Evolutionary conservation across 148 eudicot genomes (phyloP), one percentile per base, ranked within the genome.

Genomic region (Rheum nobile): DNA sequence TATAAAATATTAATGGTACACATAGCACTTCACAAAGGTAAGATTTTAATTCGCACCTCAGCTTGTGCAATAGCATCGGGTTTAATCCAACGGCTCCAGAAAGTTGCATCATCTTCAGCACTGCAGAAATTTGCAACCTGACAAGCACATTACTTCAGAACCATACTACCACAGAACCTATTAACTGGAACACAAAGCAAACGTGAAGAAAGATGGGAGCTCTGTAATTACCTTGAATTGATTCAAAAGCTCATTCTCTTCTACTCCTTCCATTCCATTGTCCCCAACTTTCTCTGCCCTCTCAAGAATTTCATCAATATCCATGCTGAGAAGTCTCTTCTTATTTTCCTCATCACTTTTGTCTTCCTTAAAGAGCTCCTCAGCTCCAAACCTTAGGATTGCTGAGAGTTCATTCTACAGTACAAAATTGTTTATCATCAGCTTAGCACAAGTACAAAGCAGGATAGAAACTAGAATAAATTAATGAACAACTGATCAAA

Each of bases 51-150:
- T 41, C 76, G 42, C 80, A 96, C 99, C 80, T 96, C 99, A 71
- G 97, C 99, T 61, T 96, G 96, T 34, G 90, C 77, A 79, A 92
- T 75, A 79, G 94, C 85, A 8, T 92, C 97, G 4, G 97, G 96
- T 78, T 92, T 92, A 76, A 96, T 96, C 99, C 96, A 90, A 65
- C 99, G 94, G 80, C 97, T 96, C 99, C 99, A 96, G 73, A 95
- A 96, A 75, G 86, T 86, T n/a, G 95, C 88, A 78, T 96, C 99
- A 81, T 96, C 97, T 80, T 96, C 99, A 68, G 99, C 94, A 83
- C 83, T 89, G 75, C 88, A 72, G 75, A 96, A 92, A 79, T 90
- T 96, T 28, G 99, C 99, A 76, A 96, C 99, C 99, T 96, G 82
- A 72, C 80, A 29, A 75, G 26, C 70, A 65, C 70, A 16, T 65